Percentiles rank a stretch among this genome's conserved stretches.
Conservation (phyloP, 257 asterid species). For the Solanum paucissectum region DNA sequence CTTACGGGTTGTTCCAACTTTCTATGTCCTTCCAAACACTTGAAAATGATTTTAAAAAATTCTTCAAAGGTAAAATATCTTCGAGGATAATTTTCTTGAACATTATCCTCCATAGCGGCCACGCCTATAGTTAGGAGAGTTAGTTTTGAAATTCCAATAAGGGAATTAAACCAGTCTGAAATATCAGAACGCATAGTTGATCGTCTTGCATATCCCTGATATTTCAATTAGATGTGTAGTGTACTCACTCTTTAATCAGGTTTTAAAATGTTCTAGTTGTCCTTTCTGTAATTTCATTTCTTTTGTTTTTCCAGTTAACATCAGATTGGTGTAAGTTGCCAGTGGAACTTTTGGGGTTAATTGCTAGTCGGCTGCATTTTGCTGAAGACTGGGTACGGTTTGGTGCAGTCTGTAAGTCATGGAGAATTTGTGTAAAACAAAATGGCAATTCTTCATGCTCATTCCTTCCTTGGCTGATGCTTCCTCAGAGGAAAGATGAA, state of each 20-base stretch:
- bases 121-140: neutral
- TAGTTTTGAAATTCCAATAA: neutral
- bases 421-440: slow-evolving; percentile 4
- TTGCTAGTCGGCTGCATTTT: slow-evolving; percentile 6
- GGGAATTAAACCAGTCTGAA: neutral
- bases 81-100: neutral
- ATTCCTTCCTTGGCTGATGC: slow-evolving; percentile 17
- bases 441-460: neutral
- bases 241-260: neutral
- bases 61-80: neutral
- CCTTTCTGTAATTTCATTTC: neutral
- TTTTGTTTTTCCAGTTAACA: slow-evolving; percentile 1
- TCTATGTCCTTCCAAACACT: neutral
- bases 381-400: slow-evolving; percentile 7
- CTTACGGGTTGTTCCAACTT: neutral
- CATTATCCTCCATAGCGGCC: neutral
- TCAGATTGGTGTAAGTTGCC: slow-evolving; percentile 17
- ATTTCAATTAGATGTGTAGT: neutral
- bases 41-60: neutral
- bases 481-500: neutral
- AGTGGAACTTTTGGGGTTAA: slow-evolving; percentile 13
- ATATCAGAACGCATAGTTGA: neutral
- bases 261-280: neutral
- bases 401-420: slow-evolving; percentile 14
- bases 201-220: neutral